Base-by-base conservation (phyloP, 1,139 yeast species). In the Saccharomyces hybrid region DNA sequence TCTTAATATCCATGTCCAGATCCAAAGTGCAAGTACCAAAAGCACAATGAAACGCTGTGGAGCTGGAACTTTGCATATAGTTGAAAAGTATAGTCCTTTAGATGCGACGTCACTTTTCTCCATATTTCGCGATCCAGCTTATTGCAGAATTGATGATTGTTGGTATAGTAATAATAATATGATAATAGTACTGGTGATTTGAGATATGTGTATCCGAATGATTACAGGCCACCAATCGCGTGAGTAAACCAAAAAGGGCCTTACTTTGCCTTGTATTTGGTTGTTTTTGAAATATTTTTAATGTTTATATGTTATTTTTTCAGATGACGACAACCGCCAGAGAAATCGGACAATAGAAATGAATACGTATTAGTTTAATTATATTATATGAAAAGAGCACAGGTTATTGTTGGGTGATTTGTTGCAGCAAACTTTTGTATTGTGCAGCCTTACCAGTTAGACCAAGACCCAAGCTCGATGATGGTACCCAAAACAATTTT, bases 401-500 rank as follows among this genome's bases (percentile, higher is more conserved):
- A 19, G 23, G 4, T 19, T 19, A 19, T 19, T 19, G 23, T 19
- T 19, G 23, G 23, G 23, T 19, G 4, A 3, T 19, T 19, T 19
- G 23, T 19, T 19, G 23, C 23, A 19, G 23, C 4, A 19, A 19
- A 19, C 23, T 19, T 19, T 3, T 3, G 4, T 19, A 19, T 19
- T 19, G 23, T 19, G 23, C 23, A 19, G 4, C 19, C 13, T 34
- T 32, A 50, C 34, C 38, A 50, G 2, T 31, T 16, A 6, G 34
- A 23, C 70, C 70, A 67, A 44, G 59, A 52, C 31, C 82, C 81
- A 59, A 90, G 77, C 73, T 90, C 97, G 53, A 82, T 73, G 3
- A 84, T 82, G 62, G 78, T 84, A 0, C 88, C 91, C 23, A 88
- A 61, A 1, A 88, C 86, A 62, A 91, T 75, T 70, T 84, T 87